Base-by-base conservation (phyloP, 2,329 filamentous ascomycete genomes). In the Atkinsonella texensis region DNA sequence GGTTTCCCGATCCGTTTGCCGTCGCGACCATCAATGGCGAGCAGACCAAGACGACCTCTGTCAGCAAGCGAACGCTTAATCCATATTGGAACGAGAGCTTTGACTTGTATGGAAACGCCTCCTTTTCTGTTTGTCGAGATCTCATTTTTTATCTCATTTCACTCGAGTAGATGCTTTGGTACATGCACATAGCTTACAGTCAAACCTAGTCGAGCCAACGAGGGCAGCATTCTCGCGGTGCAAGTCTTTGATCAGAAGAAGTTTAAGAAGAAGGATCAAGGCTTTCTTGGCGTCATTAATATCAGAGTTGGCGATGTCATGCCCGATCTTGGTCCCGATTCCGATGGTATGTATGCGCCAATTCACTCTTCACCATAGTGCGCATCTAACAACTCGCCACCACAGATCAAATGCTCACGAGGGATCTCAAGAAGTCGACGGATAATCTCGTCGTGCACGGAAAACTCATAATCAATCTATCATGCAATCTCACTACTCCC, bases 41-140 rank as follows among this genome's bases (percentile, higher is more conserved):
- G 71, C 93, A 98, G 74, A 98, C 93, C 53, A 89, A 90, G 71
- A 97, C 93, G n/a, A 98, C 93, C 11, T 85, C 85, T 39, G 93
- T 97, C 60, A 95, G 93, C 69, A 97, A 96, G 73, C 87, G 93
- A 72, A 97, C 93, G 11, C 74, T 98, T 69, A 97, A 96, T 69
- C 93, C 93, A n/a, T 98, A 98, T 69, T 98, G 93, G 93, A 98
- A 98, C 70, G 93, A 98, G 74, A 89, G 83, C 65, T 98, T 98
- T 74, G 93, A 98, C 70, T 85, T 98, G 93, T 97, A 82, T 63
- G 85, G 65, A 55, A 39, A 54, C 45, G 54, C 53, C 57, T 47
- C 40, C 50, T 54, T 46, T 5, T 10, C n/a, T 4, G 45, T 4
- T 43, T 11, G 33, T 49, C 15, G 20, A 23, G 20, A 23, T 6